Evolutionary conservation across 306 rosid genomes (phyloP), one percentile per base, ranked within the genome.

Genomic region (Hylodesmum podocarpum): DNA sequence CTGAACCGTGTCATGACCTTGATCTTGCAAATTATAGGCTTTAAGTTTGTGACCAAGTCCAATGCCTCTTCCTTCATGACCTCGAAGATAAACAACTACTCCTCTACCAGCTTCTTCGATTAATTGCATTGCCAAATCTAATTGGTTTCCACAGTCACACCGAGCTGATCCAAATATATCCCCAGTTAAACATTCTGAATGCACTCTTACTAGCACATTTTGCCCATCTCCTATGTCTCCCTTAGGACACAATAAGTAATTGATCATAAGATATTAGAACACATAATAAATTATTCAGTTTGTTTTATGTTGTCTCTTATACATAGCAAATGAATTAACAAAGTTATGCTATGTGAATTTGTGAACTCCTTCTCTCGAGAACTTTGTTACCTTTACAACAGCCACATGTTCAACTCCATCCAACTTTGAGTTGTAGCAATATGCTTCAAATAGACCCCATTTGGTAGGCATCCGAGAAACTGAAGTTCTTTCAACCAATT

Each of bases 11-110:
- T 91, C 98, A 59, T 86, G 96, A 24, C 98, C 97, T 79, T 87
- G 83, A 69, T 91, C 97, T 67, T 94, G 97, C 68, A 94, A 82
- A 71, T 90, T 90, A 72, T 90, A 90, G 63, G 98, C 98, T 43
- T 82, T 78, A 11, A 94, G 94, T 80, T 94, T 94, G 85, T 90
- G 98, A 24, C 96, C 98, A 5, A 91, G 80, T 21, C 96, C 94
- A 58, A 94, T 88, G 47, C 98, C 97, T 83, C 97, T 83, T 72
- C 98, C 97, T 87, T 94, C 98, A 19, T 91, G 98, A 44, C 98
- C 98, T 76, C 94, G 82, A 50, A 94, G 94, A 84, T 94, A 94
- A 3, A 91, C 92, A 14, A 94, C 83, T 16, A 78, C 91, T 75
- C 97, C 97, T 79, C 92, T 87, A 1, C 88, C 97, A 3, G 89